Evolutionary conservation across 208 protist species (phyloP), one percentile per base, ranked within the genome.

Genomic region (Acanthamoeba sp.): DNA sequence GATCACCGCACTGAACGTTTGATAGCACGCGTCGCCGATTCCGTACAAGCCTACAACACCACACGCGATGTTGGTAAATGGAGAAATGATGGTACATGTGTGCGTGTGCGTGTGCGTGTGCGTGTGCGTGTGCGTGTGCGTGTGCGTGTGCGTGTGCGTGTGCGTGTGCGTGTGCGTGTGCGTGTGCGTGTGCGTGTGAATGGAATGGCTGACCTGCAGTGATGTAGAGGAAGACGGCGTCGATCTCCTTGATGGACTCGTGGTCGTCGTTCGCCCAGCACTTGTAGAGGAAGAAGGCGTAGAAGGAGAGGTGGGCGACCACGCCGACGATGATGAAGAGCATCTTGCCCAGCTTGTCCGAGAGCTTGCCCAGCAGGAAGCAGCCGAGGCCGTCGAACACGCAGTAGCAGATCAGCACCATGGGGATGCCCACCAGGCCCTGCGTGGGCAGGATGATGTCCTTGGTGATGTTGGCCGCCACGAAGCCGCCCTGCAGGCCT

Each of bases 261-360:
- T 64, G 57, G 5, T 64, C 57, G 57, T 24, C 57, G 57, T 7
- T 64, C 24, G 57, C 24, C 57, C 57, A 64, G 34, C n/a, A 29
- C 18, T 45, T 18, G 16, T 40, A 48, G 76, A 87, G 76, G 76
- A 59, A 87, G 42, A 57, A 87, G 76, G n/a, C n/a, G 42, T 36
- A 55, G 48, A 87, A 87, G 36, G 48, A 24, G 24, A 45, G 24
- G 48, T 87, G 76, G 38, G 24, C 18, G 9, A 22, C 7, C 48
- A 87, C 34, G 34, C 76, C 76, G 22, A 87, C 76, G 40, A 57
- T 34, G n/a, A 87, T 24, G 42, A 87, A 29, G n/a, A 87, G 7
- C 48, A 48, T 57, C 48, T 87, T 87, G 34, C 76, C 76, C 40
- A 87, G 42, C 42, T 34, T 24, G 76, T 87, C 76, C 16, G 76